Base-by-base conservation (phyloP, 768 basidiomycete genomes). In the Fomitopsis pulvina region DNA sequence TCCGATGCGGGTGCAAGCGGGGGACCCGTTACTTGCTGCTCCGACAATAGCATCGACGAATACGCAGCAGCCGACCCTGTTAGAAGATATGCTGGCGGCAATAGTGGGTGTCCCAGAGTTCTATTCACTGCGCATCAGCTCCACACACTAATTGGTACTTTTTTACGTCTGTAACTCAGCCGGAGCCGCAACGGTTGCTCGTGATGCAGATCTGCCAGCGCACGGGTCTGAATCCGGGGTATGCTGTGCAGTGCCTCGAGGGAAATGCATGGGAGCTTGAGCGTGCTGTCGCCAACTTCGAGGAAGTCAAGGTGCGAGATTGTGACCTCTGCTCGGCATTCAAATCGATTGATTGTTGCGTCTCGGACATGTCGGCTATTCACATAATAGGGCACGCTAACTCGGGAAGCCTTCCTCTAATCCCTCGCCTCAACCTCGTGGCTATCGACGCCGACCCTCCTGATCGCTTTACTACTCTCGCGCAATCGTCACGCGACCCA, bases 191-290 rank as follows among this genome's bases (percentile, higher is more conserved):
- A 59, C 80, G 86, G 21, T 68, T 74, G 32, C 66, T 88, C 10
- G 83, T 93, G 30, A 54, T 87, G 48, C 79, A 89, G 58, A 61
- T 96, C 26, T 80, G 80, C 58, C 71, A 78, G 43, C 75, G 77
- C 50, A 97, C 95, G 0, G 76, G 82, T 20, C 72, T 99, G 60
- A 96, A 88, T 52, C 78, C 79, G 14, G 75, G 79, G 57, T 95
- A 81, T 60, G 79, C 92, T 5, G 70, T 85, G n/a, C 83, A 96
- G 52, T 97, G 95, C 62, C 66, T 98, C 52, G 73, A 79, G 57
- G 83, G 81, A 43, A 96, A 94, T 61, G 80, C 71, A 7, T 98
- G 93, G 93, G 80, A 93, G 62, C 58, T 88, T 45, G 81, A 82
- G 40, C 74, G 76, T 51, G 96, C 96, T 0, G 61, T 92, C 22